These are phyloP conservation scores for Asterophora parasitica DNA, from an alignment of 768 basidiomycete species.

Conservation along the genomic window DNA sequence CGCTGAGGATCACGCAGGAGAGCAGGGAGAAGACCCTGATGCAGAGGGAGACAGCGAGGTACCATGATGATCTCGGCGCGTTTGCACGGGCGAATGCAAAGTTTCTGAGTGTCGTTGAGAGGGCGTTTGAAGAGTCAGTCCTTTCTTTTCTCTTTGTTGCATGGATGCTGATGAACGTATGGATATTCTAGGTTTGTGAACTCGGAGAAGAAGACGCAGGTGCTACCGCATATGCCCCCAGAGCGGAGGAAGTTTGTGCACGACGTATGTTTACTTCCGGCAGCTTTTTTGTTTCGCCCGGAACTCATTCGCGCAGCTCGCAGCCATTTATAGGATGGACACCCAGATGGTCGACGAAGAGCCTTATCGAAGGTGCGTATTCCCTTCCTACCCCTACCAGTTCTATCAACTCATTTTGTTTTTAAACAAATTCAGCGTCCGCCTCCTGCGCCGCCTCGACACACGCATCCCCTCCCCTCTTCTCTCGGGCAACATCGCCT, in stretches of 20 bases:
- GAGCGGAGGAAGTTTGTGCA: conserved; percentile 82
- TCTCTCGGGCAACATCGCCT: conserved; percentile 46
- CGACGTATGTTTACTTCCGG: conserved; percentile 41
- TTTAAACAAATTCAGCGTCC: conserved; percentile 40
- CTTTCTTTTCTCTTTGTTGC: conserved; percentile 15
- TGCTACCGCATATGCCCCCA: conserved; percentile 77
- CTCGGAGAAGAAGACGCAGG: conserved; percentile 62
- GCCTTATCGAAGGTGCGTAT: conserved; percentile 75
- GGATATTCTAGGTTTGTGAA: conserved; percentile 50
- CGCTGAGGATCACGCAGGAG: conserved; percentile 75
- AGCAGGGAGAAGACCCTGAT: conserved; percentile 32
- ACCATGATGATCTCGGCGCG: conserved; percentile 55
- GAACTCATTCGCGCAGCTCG: conserved; percentile 46
- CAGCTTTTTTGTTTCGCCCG: neutral
- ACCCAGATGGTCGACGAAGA: conserved; percentile 89
- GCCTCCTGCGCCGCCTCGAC: conserved; percentile 77
- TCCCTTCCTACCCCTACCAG: no score
- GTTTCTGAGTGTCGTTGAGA: conserved; percentile 74
- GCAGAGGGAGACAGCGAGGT: conserved; percentile 35
- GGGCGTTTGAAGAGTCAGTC: conserved; percentile 74
- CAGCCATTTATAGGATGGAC: conserved; percentile 76
- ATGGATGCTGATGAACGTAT: conserved; percentile 4
- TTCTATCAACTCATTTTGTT: neutral
- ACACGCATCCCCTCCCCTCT: conserved; percentile 71
- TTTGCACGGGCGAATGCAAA: conserved; percentile 59